Conservation (phyloP, 2,329 filamentous ascomycete genomes). For the Sporothrix brunneoviolacea region DNA sequence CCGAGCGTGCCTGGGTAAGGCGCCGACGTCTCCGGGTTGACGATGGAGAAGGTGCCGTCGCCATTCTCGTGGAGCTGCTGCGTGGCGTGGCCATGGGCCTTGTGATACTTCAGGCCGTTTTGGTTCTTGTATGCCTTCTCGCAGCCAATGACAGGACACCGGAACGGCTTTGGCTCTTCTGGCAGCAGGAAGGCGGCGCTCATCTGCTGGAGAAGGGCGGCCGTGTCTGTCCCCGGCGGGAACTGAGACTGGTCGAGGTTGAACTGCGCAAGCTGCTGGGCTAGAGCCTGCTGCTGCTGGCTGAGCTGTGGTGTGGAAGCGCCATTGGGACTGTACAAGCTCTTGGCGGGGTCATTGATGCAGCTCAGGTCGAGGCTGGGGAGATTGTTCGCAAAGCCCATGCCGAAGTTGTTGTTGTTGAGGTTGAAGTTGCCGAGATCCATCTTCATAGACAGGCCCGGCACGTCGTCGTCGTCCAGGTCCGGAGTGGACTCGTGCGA, state of each 20-base stretch:
- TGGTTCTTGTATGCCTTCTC: conserved; percentile 99
- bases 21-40: conserved; percentile 88
- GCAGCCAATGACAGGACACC: conserved; percentile 95
- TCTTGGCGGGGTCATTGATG: conserved; percentile 93
- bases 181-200: conserved; percentile 56
- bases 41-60: conserved; percentile 95
- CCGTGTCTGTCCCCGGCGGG: conserved; percentile 65
- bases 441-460: conserved; percentile 53
- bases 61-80: conserved; percentile 95
- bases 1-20: conserved; percentile 93
- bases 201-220: conserved; percentile 49
- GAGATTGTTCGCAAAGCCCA: conserved; percentile 44
- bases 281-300: conserved; percentile 54
- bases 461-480: conserved; percentile 67
- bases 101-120: conserved; percentile 89
- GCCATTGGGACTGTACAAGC: conserved; percentile 79
- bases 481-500: conserved; percentile 46
- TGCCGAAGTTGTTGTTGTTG: conserved; percentile 43
- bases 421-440: conserved; percentile 56
- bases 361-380: conserved; percentile 44
- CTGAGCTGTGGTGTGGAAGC: conserved; percentile 51
- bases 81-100: conserved; percentile 87
- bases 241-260: conserved; percentile 72
- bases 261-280: conserved; percentile 63
- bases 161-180: conserved; percentile 95